These are phyloP conservation scores for Solanum clarkiae DNA, from an alignment of 257 asterid species.

Conservation along the genomic window DNA sequence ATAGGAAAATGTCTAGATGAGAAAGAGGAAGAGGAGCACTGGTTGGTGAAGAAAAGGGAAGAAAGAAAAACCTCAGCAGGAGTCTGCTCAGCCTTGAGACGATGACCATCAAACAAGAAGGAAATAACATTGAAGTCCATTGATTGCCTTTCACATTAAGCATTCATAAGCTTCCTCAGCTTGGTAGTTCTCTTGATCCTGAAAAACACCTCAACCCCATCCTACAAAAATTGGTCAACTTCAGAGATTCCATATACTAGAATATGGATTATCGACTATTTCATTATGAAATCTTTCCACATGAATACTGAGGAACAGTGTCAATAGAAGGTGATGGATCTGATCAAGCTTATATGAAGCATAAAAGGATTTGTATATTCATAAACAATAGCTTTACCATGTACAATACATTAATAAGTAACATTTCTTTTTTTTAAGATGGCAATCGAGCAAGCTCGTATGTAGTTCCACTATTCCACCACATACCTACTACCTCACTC, in stretches of 20 bases:
- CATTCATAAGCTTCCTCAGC: constrained; percentile 36
- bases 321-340: neutral
- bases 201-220: constrained; percentile 30
- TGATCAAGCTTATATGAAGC: neutral
- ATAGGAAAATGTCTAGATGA: neutral
- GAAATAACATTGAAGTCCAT: constrained; percentile 21
- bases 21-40: neutral
- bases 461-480: neutral
- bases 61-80: constrained; percentile 24
- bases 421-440: neutral
- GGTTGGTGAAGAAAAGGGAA: neutral
- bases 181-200: constrained; percentile 28
- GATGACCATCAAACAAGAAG: constrained; percentile 31
- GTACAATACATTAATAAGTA: neutral
- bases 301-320: neutral
- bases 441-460: neutral
- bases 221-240: constrained; percentile 7
- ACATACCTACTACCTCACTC: no score
- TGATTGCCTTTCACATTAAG: constrained; percentile 29
- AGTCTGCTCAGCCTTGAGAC: constrained; percentile 21
- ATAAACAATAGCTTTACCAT: neutral
- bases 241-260: neutral
- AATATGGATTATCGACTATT: neutral
- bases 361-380: neutral
- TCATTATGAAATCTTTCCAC: neutral